Conservation (phyloP, 192 early-diverging fungal species). For the Backusella mclennaniae region DNA sequence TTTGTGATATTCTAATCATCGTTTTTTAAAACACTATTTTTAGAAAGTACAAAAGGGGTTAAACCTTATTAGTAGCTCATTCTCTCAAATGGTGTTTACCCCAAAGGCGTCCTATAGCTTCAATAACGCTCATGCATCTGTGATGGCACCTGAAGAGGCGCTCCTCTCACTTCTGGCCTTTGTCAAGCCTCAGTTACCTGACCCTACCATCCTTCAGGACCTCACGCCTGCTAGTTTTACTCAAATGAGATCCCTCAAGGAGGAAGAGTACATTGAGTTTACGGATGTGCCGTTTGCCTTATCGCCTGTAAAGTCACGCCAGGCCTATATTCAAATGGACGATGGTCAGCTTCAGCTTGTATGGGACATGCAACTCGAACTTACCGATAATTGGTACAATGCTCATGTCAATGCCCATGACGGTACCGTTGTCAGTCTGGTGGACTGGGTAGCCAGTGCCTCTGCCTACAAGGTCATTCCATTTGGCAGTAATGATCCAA, state of each 20-base stretch:
- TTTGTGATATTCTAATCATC: background rate
- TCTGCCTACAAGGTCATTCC: constrained; percentile 77
- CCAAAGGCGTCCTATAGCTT: constrained; percentile 1
- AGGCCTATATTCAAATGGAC: constrained; percentile 64
- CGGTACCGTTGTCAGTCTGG: constrained; percentile 66
- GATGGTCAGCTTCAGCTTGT: constrained; percentile 61
- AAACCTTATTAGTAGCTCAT: background rate
- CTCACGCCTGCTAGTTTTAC: constrained; percentile 5
- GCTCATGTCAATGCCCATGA: constrained; percentile 60
- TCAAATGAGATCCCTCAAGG: constrained; percentile 38
- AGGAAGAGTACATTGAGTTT: constrained; percentile 33
- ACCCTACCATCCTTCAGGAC: constrained; percentile 12
- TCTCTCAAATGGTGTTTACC: constrained; percentile 2
- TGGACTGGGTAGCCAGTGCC: constrained; percentile 83
- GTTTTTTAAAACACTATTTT: background rate
- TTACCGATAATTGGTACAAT: constrained; percentile 79
- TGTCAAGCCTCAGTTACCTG: constrained; percentile 53
- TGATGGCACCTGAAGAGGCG: constrained; percentile 62
- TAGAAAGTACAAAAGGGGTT: background rate
- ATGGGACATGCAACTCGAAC: constrained; percentile 80
- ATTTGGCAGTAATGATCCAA: constrained; percentile 75
- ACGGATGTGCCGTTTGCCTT: constrained; percentile 51
- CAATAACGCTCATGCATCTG: constrained; percentile 11
- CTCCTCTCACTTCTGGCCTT: constrained; percentile 56
- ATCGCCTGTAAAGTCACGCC: constrained; percentile 53